These are phyloP conservation scores for Wilcoxina mikolae DNA, from an alignment of 495 filamentous ascomycete species.

Conservation along the genomic window DNA sequence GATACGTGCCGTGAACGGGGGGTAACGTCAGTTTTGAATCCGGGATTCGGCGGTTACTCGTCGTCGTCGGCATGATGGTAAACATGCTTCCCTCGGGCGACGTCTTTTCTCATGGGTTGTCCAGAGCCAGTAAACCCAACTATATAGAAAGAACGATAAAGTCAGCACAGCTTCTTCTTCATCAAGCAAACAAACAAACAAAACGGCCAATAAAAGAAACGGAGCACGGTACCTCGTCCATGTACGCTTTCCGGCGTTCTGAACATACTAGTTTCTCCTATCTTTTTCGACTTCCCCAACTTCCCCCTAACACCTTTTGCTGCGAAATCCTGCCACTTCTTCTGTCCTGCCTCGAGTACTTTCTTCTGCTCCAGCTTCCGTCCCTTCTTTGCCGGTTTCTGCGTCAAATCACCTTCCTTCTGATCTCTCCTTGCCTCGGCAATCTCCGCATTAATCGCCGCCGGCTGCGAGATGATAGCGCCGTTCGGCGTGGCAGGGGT, in stretches of 20 bases:
- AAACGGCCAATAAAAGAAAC: background rate
- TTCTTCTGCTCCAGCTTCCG: slow-evolving; percentile 82
- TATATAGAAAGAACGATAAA: slow-evolving; percentile 29
- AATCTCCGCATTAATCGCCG: slow-evolving; percentile 66
- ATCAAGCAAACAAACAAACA: background rate
- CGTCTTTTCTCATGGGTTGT: slow-evolving; percentile 85
- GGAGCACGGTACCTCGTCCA: slow-evolving; percentile 56
- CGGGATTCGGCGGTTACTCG: slow-evolving; percentile 37
- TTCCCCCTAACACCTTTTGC: slow-evolving; percentile 65
- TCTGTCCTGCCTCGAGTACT: slow-evolving; percentile 78
- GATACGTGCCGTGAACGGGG: background rate
- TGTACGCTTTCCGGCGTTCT: slow-evolving; percentile 73
- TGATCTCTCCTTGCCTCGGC: slow-evolving; percentile 52
- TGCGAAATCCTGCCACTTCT: slow-evolving; percentile 86
- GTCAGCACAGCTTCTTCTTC: background rate
- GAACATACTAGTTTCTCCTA: slow-evolving; percentile 66
- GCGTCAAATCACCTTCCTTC: slow-evolving; percentile 52
- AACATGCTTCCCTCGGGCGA: slow-evolving; percentile 64
- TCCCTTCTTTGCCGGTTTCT: slow-evolving; percentile 48
- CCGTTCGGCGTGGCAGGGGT: slow-evolving; percentile 30
- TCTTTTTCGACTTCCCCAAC: slow-evolving; percentile 52
- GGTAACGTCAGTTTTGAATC: background rate
- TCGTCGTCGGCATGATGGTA: slow-evolving; percentile 73
- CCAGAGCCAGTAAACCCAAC: slow-evolving; percentile 95
- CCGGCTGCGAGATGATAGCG: slow-evolving; percentile 68